Conservation (phyloP, 176 grass and related monocot genomes). For the Aegilops sharonensis region DNA sequence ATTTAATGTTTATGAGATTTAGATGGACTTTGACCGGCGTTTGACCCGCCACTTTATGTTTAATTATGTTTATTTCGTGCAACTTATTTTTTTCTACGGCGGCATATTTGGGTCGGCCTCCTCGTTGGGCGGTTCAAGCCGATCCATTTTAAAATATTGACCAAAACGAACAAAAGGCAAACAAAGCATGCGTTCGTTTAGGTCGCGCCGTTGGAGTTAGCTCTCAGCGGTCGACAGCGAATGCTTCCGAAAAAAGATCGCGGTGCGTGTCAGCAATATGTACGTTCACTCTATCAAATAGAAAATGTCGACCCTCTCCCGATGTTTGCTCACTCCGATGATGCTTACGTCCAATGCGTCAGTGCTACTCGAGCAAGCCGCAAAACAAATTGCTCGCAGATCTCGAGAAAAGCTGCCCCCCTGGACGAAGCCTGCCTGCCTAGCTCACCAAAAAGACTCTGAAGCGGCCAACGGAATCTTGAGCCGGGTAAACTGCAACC, state of each 20-base stretch:
- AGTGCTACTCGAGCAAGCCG: background rate
- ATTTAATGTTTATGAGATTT: no score
- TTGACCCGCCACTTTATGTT: no score
- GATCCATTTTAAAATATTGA: no score
- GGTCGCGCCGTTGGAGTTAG: no score
- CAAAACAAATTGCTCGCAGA: background rate
- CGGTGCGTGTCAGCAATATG: background rate
- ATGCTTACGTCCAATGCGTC: background rate
- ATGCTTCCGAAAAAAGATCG: background rate
- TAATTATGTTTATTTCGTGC: no score
- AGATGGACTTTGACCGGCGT: no score
- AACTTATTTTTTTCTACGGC: no score
- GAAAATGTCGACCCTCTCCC: background rate
- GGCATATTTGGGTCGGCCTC: no score
- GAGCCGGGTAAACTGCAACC: background rate
- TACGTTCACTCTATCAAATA: no score
- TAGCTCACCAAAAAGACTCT: background rate
- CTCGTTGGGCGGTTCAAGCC: no score
- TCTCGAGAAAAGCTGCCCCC: slow-evolving; percentile 40
- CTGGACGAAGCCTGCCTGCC: slow-evolving; percentile 27
- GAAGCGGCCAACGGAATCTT: background rate
- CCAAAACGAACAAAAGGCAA: no score
- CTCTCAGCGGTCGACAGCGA: background rate
- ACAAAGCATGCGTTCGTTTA: no score
- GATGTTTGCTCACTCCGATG: background rate